Evolutionary conservation across 805 yeast species (phyloP), one percentile per base, ranked within the genome.

Genomic region (Wickerhamiella cacticola): DNA sequence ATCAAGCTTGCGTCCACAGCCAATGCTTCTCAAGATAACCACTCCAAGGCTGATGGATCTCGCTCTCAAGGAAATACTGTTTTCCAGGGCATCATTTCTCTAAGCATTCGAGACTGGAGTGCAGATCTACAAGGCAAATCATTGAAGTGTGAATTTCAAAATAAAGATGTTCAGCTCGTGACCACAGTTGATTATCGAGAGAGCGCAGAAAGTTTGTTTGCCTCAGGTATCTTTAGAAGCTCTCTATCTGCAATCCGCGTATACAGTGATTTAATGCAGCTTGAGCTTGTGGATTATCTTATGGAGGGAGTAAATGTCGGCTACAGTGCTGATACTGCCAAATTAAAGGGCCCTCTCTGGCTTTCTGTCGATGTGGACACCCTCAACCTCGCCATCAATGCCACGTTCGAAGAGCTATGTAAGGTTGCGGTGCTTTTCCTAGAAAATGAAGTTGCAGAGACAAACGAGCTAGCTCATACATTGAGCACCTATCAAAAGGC

Each of bases 231-330:
- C 1, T 41, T 52, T 5, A 51, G 48, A 2, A 42, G 51, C 7
- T 41, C 50, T 9, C 48, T 47, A 23, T 52, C 57, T 15, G 59
- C 57, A 2, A 50, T 57, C 21, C 41, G 61, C 3, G 38, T 54
- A 2, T 50, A 39, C 38, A 34, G 40, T 3, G 36, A 52, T 9
- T 25, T 9, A 3, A 15, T 25, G 5, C 34, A 45, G 10, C 41
- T 38, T 5, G 61, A 56, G 26, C 41, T 57, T 3, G 43, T 53
- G 10, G 61, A 57, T 38, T 48, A 57, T 13, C 39, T 57, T 1
- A 34, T 55, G 19, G 49, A 50, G 9, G 48, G 51, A 3, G 48
- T 55, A 4, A 51, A 41, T 9, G 26, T 54, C 2, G 61, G 59
- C 10, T 56, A 50, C 39, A 53, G 52, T 1, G 16, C 48, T 13